Percentiles rank a stretch among this genome's conserved stretches.
Evolutionary conservation across 2,329 filamentous ascomycete genomes (phyloP).

Genomic region (Phoma sp.): DNA sequence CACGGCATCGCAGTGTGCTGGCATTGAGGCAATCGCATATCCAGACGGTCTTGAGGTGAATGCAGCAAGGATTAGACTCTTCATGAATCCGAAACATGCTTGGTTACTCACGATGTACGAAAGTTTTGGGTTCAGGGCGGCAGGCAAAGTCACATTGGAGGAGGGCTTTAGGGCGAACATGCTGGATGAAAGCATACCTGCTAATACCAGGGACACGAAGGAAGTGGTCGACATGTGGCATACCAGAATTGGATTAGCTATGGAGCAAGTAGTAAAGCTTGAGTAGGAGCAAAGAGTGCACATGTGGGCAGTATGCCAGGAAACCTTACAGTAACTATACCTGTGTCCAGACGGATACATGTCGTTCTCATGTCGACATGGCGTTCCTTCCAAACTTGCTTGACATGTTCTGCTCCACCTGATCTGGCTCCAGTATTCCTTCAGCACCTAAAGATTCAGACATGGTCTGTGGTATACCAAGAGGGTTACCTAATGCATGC

Average conservation of each 20-base stretch:
- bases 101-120: conserved; percentile 23
- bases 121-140: conserved; percentile 19
- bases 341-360: too few relatives aligned
- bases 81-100: conserved; percentile 16
- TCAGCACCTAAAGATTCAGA: too few relatives aligned
- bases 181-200: conserved; percentile 21
- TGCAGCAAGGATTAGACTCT: conserved; percentile 20
- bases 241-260: conserved; percentile 22
- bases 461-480: too few relatives aligned
- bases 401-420: too few relatives aligned
- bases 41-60: neutral
- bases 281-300: neutral
- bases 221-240: conserved; percentile 22
- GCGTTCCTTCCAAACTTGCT: too few relatives aligned
- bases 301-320: too few relatives aligned
- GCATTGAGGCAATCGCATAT: too few relatives aligned
- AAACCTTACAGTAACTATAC: too few relatives aligned
- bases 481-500: too few relatives aligned
- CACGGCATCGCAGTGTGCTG: neutral
- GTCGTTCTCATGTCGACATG: too few relatives aligned
- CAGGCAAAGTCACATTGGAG: conserved; percentile 17
- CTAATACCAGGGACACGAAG: conserved; percentile 20
- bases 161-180: conserved; percentile 22
- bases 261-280: conserved; percentile 24
- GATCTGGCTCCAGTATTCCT: too few relatives aligned